Percentiles rank a stretch among this genome's conserved stretches.
Conservation (phyloP, 2,329 filamentous ascomycete species). For the Fusarium domesticum region DNA sequence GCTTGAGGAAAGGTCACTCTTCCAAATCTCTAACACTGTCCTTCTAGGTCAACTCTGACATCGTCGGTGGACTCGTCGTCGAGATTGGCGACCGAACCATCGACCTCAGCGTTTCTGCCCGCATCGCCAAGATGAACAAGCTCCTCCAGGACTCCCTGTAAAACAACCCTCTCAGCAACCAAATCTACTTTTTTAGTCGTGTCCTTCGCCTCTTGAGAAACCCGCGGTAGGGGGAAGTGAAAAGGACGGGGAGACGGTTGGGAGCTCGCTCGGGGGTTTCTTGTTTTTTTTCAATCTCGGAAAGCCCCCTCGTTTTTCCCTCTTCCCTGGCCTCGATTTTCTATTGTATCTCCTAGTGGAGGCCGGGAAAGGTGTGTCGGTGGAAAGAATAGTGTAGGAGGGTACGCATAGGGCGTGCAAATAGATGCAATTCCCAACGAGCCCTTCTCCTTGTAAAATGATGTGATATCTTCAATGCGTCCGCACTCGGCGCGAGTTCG, state of each 20-base stretch:
- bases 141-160: conserved; percentile 95
- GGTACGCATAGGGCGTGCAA: conserved; percentile 28
- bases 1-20: neutral
- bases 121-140: conserved; percentile 99
- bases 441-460: too few species aligned
- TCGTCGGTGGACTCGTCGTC: conserved; percentile 89
- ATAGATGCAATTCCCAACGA: conserved; percentile 29
- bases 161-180: conserved; percentile 42
- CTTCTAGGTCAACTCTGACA: conserved; percentile 82
- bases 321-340: conserved; percentile 12
- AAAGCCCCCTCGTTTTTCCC: neutral
- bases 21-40: conserved; percentile 11
- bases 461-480: too few species aligned
- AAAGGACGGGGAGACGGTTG: neutral
- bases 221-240: neutral
- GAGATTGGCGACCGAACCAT: conserved; percentile 98
- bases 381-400: conserved; percentile 34
- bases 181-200: conserved; percentile 23
- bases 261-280: neutral
- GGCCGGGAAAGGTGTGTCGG: conserved; percentile 23
- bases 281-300: neutral
- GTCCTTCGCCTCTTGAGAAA: conserved; percentile 20
- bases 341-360: conserved; percentile 13
- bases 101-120: conserved; percentile 90
- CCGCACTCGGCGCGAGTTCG: too few species aligned